These are phyloP conservation scores for Pseudozyma tsukubaensis DNA, from an alignment of 1,284 basidiomycete genomes.

Conservation along the genomic window DNA sequence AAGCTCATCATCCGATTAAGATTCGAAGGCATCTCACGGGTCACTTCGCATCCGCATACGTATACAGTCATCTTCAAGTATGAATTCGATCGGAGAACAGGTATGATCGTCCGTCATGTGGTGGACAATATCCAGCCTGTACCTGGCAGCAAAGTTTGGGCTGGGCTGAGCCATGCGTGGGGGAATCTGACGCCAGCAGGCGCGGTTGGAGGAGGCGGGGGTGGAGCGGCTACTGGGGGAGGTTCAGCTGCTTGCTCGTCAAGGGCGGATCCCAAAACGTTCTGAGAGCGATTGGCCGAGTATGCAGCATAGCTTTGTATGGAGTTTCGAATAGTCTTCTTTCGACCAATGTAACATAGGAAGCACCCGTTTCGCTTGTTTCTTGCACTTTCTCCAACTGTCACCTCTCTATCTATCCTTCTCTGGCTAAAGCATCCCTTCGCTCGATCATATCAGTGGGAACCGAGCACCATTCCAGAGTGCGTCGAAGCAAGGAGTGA, in stretches of 20 bases:
- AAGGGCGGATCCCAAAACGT: background rate
- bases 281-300: too few species aligned
- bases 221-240: constrained; percentile 18
- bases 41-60: constrained; percentile 54
- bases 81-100: constrained; percentile 58
- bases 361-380: background rate
- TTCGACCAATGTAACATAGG: background rate
- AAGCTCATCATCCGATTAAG: constrained; percentile 54
- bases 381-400: background rate
- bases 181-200: constrained; percentile 32
- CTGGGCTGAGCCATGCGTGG: constrained; percentile 38
- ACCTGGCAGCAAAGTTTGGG: constrained; percentile 59
- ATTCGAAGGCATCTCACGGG: constrained; percentile 57
- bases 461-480: too few species aligned
- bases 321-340: too few species aligned
- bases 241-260: constrained; percentile 20
- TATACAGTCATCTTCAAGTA: constrained; percentile 66
- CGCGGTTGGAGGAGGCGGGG: background rate
- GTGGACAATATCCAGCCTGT: constrained; percentile 66
- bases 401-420: background rate
- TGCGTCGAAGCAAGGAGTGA: too few species aligned
- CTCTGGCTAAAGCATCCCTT: background rate
- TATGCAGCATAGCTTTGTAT: too few species aligned
- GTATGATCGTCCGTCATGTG: constrained; percentile 56
- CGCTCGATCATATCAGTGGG: background rate